Percentiles rank a stretch among this genome's conserved stretches.
Evolutionary conservation across 78 protist species (phyloP).

Genomic region (Cyanophora paradoxa): DNA sequence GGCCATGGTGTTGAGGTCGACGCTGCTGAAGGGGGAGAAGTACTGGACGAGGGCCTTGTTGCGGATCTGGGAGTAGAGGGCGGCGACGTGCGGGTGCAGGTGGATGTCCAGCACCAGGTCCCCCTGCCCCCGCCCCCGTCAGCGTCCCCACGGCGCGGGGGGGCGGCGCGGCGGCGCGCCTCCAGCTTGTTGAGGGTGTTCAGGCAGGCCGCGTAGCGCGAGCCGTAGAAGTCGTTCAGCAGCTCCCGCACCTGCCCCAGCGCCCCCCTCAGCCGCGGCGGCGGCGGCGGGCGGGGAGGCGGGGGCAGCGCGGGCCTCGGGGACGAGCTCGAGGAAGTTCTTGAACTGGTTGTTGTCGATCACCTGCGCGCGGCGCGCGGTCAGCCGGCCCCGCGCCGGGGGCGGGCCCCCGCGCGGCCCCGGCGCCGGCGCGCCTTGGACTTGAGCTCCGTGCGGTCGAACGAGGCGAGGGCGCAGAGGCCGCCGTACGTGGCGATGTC

Average conservation of each 20-base stretch:
- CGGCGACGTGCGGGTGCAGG: constrained; percentile 57
- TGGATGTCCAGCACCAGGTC: constrained; percentile 58
- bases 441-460: constrained; percentile 64
- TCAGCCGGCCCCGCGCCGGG: background rate
- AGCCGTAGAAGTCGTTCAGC: constrained; percentile 39
- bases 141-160: background rate
- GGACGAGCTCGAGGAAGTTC: constrained; percentile 57
- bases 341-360: constrained; percentile 33
- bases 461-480: constrained; percentile 76
- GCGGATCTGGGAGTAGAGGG: constrained; percentile 48
- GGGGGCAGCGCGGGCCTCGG: constrained; percentile 34
- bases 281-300: background rate
- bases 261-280: background rate
- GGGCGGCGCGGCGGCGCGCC: constrained; percentile 12
- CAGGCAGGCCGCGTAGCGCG: constrained; percentile 59
- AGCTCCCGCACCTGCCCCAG: constrained; percentile 24
- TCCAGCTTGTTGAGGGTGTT: constrained; percentile 21
- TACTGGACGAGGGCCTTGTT: constrained; percentile 64
- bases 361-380: background rate
- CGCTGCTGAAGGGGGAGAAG: constrained; percentile 62
- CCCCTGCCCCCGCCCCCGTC: background rate
- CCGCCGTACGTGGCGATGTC: constrained; percentile 80
- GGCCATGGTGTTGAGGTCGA: constrained; percentile 69
- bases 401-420: background rate
- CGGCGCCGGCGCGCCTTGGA: background rate